phyloP scores from a whole-genome alignment of 345 rosid genomes.

The Trapa incisa region DNA sequence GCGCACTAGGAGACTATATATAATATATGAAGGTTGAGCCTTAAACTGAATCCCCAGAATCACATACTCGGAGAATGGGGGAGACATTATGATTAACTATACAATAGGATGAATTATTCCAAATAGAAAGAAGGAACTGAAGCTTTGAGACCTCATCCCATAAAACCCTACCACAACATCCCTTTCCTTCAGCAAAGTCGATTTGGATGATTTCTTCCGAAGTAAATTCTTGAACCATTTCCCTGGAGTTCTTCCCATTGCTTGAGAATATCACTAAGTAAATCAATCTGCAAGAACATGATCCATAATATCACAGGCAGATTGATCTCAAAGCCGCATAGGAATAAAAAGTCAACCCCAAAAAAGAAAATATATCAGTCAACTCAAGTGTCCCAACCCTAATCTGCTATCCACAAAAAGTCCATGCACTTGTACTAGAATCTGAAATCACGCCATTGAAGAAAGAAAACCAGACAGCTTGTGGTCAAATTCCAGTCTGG shows the following conservation, averaged over 20 bases:
- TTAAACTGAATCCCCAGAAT: background rate
- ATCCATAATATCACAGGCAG: background rate
- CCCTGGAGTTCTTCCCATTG: conserved; percentile 70
- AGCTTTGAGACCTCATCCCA: background rate
- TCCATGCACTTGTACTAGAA: background rate
- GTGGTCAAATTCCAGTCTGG: background rate
- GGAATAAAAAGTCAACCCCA: background rate
- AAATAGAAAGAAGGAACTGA: background rate
- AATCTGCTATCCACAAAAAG: background rate
- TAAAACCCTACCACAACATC: conserved; percentile 31
- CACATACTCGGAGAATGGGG: background rate
- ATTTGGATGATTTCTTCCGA: conserved; percentile 59
- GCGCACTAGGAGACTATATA: background rate
- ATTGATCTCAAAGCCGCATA: background rate
- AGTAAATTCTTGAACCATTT: conserved; percentile 65
- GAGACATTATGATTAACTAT: background rate
- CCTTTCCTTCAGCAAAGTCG: conserved; percentile 38
- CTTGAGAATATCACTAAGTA: conserved; percentile 5
- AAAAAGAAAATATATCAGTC: background rate
- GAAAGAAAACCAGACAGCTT: background rate
- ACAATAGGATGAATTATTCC: background rate
- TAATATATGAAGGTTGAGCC: background rate
- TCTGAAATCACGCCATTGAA: background rate
- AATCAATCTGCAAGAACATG: background rate
- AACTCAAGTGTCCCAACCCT: background rate